Evolutionary conservation across 768 basidiomycete genomes (phyloP).

Genomic region (Leccinellum albellum): DNA sequence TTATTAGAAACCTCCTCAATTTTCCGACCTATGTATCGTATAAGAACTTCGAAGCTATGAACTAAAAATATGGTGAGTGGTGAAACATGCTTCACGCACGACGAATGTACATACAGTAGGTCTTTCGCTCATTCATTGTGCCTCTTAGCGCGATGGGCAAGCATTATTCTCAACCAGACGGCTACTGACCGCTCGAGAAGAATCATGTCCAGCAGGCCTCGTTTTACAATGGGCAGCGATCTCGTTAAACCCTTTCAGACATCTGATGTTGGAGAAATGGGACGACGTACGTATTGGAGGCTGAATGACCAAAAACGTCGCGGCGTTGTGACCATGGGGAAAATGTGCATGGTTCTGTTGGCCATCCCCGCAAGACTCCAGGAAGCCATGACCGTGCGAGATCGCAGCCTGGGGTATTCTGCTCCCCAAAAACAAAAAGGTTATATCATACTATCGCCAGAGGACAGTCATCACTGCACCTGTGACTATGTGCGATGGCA

Average conservation of each 20-base stretch:
- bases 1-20: constrained; percentile 55
- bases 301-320: constrained; percentile 9
- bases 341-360: constrained; percentile 18
- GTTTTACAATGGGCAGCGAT: constrained; percentile 19
- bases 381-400: constrained; percentile 36
- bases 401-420: constrained; percentile 36
- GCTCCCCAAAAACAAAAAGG: neutral
- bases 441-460: neutral
- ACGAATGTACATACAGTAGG: neutral
- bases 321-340: constrained; percentile 5
- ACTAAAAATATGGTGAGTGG: constrained; percentile 43
- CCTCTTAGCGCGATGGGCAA: constrained; percentile 35
- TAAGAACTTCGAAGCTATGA: constrained; percentile 40
- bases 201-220: constrained; percentile 6
- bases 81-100: neutral
- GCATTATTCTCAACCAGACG: constrained; percentile 46
- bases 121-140: neutral
- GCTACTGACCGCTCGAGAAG: constrained; percentile 9
- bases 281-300: constrained; percentile 9
- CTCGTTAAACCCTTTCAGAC: neutral
- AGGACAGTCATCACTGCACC: neutral
- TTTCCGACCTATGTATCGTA: constrained; percentile 49
- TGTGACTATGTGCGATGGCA: constrained; percentile 3
- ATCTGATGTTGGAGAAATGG: neutral
- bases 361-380: constrained; percentile 26